Percentiles rank a stretch among this genome's conserved stretches.
Conservation (phyloP, 2,329 filamentous ascomycete species). For the Trematosphaeria pertusa region DNA sequence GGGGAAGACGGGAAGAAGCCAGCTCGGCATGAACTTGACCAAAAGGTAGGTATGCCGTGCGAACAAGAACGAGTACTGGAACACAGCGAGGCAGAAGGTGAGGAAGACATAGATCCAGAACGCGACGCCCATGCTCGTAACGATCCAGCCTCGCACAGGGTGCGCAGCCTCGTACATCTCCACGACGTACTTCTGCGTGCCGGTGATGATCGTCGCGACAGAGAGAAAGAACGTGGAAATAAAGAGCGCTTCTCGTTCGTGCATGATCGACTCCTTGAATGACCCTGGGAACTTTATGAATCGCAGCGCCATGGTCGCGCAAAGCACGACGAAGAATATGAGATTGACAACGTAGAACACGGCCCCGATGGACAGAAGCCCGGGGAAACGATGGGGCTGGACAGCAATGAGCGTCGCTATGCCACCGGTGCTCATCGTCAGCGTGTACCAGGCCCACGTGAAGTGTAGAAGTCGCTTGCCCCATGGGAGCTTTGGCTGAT, state of each 20-base stretch:
- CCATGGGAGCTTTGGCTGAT: slow-evolving; percentile 39
- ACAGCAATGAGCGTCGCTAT: slow-evolving; percentile 53
- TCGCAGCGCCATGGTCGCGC: slow-evolving; percentile 47
- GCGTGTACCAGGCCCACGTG: slow-evolving; percentile 58
- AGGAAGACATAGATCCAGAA: slow-evolving; percentile 55
- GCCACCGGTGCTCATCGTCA: slow-evolving; percentile 58
- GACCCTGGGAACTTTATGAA: slow-evolving; percentile 55
- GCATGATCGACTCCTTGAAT: slow-evolving; percentile 55
- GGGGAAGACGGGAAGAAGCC: slow-evolving; percentile 77
- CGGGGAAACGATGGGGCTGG: slow-evolving; percentile 55
- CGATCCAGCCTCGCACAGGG: slow-evolving; percentile 50
- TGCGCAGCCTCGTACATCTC: slow-evolving; percentile 44
- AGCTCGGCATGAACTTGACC: slow-evolving; percentile 75
- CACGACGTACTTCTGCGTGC: slow-evolving; percentile 49
- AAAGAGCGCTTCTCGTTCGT: slow-evolving; percentile 61
- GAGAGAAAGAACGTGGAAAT: slow-evolving; percentile 53
- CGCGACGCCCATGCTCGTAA: slow-evolving; percentile 47
- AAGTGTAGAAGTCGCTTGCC: slow-evolving; percentile 47
- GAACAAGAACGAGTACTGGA: slow-evolving; percentile 71
- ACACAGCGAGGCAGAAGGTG: slow-evolving; percentile 49
- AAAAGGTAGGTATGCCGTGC: slow-evolving; percentile 64
- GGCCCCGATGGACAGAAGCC: slow-evolving; percentile 60
- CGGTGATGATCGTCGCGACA: slow-evolving; percentile 51
- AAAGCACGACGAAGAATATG: slow-evolving; percentile 50
- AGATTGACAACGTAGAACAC: slow-evolving; percentile 60